Base-by-base conservation (phyloP, 352 stramenopile species). In the Thraustochytrium sp. region DNA sequence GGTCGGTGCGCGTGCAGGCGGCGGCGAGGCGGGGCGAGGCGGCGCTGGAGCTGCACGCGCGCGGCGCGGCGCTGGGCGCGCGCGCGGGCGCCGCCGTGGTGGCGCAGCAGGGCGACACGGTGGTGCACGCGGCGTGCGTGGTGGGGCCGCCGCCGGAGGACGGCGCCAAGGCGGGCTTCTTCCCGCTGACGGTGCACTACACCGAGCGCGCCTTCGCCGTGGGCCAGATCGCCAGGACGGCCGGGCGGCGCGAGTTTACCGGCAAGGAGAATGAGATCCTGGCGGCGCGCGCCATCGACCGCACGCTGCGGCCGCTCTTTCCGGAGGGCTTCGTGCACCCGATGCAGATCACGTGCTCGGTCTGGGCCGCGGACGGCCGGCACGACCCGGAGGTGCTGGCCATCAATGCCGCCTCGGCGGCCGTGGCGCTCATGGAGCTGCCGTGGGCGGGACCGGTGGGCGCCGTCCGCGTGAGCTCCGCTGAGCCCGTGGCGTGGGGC, bases 231-330 rank as follows among this genome's bases (percentile, higher is more conserved):
- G 94, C 94, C 18, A 88, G 92, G 65, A 95, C 92, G 36, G 90
- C 89, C 78, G 92, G 89, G 64, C 91, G 94, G 76, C 92, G 90
- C 46, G 95, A 98, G 84, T 94, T 94, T 61, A 89, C 90, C 29
- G 91, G 93, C 38, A 94, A 88, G 18, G 96, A 99, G 86, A 92
- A 97, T 44, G 95, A 99, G 87, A 96, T 98, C 64, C 89, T 99
- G 80, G 94, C 96, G 51, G 97, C 92, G 68, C 93, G 96, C 31
- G 89, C 98, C 31, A 95, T 99, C 64, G 96, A 99, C 88, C 91
- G 96, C 77, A 94, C 96, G 4, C 89, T 99, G 56, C 92, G 96
- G 16, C 96, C 96, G 46, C 88, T 98, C 13, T 97, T 99, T 85
- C 92, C 94, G 9, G 85, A 94, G 36, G 95, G 96, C 56, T 98